A percentile compares a stretch with the other conserved stretches of the same genome.
Evolutionary conservation across 331 rosid species (phyloP).

Genomic region (Malus hybrid): DNA sequence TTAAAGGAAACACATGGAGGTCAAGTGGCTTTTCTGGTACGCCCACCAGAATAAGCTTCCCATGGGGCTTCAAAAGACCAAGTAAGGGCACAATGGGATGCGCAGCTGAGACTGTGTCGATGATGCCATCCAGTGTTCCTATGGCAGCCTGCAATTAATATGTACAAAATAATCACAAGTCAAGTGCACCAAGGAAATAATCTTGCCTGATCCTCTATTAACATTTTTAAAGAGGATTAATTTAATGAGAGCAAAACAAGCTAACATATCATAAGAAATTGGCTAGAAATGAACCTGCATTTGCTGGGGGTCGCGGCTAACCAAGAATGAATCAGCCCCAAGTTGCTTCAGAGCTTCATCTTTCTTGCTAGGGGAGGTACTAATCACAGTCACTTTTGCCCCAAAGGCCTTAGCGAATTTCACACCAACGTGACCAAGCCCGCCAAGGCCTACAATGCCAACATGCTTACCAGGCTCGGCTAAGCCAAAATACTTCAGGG

Average conservation of each 20-base stretch:
- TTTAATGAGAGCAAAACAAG: neutral
- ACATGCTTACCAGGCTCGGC: conserved; percentile 18
- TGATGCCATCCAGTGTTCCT: conserved; percentile 14
- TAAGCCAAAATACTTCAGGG: conserved; percentile 18
- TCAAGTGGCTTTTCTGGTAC: conserved; percentile 7
- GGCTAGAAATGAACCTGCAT: neutral
- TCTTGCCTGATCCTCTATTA: too few species aligned
- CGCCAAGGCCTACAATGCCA: conserved; percentile 25
- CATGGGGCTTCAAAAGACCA: conserved; percentile 11
- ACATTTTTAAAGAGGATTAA: too few species aligned
- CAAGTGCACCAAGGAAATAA: too few species aligned
- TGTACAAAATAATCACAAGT: too few species aligned
- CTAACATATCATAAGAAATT: neutral
- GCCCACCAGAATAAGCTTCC: conserved; percentile 11
- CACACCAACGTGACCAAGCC: conserved; percentile 8
- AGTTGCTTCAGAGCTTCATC: conserved; percentile 21
- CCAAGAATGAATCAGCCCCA: conserved; percentile 20
- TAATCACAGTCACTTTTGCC: conserved; percentile 23
- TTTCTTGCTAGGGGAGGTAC: conserved; percentile 23
- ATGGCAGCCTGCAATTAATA: conserved; percentile 6
- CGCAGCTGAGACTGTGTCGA: conserved; percentile 10
- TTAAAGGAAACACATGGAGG: neutral
- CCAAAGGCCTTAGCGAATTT: conserved; percentile 14
- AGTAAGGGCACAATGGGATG: conserved; percentile 6
- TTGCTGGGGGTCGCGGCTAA: conserved; percentile 3